Evolutionary conservation across 2,329 filamentous ascomycete genomes (phyloP), one percentile per base, ranked within the genome.

Genomic region (Colletotrichum sp.): DNA sequence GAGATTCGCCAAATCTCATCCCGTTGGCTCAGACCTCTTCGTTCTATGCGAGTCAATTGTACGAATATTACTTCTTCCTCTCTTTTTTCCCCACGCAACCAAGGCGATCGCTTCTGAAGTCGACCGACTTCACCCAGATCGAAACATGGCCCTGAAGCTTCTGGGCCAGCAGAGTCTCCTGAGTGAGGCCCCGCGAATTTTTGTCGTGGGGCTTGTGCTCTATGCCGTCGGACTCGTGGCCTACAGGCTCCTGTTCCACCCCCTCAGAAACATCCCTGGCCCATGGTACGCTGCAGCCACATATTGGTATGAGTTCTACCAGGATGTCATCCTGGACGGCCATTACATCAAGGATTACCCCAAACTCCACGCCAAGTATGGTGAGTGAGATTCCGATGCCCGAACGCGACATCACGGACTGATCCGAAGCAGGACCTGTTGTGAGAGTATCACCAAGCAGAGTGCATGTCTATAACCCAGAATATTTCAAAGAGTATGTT

Each of bases 241-340:
- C 31, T 81, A 80, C 70, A 75, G 78, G 58, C 62, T 81, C 8
- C 76, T 77, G 47, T 74, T 81, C 31, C 79, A 83, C 58, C 81
- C 81, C 6, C 73, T 83, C 8, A 74, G 79, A 16, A 68, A 70
- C 4, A 77, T 82, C 38, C 80, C 81, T 2, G 81, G 81, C 31
- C 81, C 80, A 12, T 81, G 78, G 66, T 58, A 80, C 21, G 76
- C 79, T 5, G 80, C 80, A 5, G 61, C 78, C 18, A 77, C 78
- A 1, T 74, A 75, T 8, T 75, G 76, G 54, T 79, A 80, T 34
- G 81, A 83, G 61, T 81, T 76, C 11, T 83, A 69, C 31, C 67
- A 69, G 31, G 67, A 69, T 64, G 67, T 69, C 11, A 65, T 69
- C 34, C 67, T 69, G 33, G 58, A 69, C 16, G 67, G 67, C 43